Evolutionary conservation across 2,329 filamentous ascomycete species (phyloP), one percentile per base, ranked within the genome.

Genomic region (Coniella vitis): DNA sequence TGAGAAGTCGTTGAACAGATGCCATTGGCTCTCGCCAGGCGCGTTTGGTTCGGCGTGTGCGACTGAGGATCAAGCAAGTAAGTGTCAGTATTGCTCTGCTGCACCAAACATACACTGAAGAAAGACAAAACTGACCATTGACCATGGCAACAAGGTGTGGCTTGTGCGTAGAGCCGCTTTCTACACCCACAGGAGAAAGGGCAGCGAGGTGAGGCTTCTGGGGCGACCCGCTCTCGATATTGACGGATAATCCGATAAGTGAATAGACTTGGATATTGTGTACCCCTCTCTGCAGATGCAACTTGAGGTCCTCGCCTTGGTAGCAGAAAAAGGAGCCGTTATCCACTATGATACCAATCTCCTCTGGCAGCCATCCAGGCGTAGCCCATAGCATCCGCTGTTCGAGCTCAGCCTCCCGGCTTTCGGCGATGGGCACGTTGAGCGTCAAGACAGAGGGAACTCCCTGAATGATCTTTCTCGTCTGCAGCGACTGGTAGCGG

Each of bases 1-100:
- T 32, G 95, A 69, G 60, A 98, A 98, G 67, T 98, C 93, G 58
- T 98, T 98, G 71, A 98, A 96, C 1, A 98, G 69, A 66, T 97
- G 89, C 94, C 94, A 98, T 58, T 85, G 84, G 59, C 80, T 84
- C 55, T 81, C 76, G 3, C 70, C 71, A 1, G 80, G 75, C 0
- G 76, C 64, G 37, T 78, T 72, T 0, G 75, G 71, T 47, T 81
- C 79, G 0, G 86, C 81, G 45, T 88, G 81, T 12, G 79, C 78
- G 49, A 86, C 84, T 86, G 47, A 14, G n/a, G 21, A 17, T 12
- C 7, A 19, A 21, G 19, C n/a, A 38, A 38, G 3, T 19, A 31
- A 38, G 5, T 2, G 14, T 43, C 7, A 37, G 35, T 19, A n/a
- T 19, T n/a, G n/a, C n/a, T n/a, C n/a, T 38, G 10, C 7, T 4